Evolutionary conservation across 1,284 basidiomycete genomes (phyloP), one percentile per base, ranked within the genome.

Genomic region (Phellinidium pouzarii): DNA sequence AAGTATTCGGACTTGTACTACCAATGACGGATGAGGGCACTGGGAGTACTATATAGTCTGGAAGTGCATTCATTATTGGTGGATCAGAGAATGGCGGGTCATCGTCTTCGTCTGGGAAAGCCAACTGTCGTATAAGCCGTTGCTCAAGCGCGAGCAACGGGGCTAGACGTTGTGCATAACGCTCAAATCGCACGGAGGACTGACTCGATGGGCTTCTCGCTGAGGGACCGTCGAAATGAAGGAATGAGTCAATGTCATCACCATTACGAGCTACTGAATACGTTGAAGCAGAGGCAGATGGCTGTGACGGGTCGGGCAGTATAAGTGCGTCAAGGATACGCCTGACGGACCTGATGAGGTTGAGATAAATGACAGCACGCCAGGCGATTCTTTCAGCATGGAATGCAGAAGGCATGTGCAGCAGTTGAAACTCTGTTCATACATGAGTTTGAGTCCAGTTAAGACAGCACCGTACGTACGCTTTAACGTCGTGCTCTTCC

Each of bases 311-410:
- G 0, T 50, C 47, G 7, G 50, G 42, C 2, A 82, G 79, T 4
- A 80, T 73, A 55, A 89, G 76, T n/a, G 85, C 80, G 55, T 90
- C 87, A 52, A 91, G 71, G 59, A 91, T 88, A 56, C 82, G 79
- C 58, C 82, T 79, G 60, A 91, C 70, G 55, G 87, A 91, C 62
- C 82, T 80, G 55, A 89, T 84, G 59, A 91, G 75, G 67, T 91
- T 91, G 57, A 91, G 76, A 68, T 90, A 90, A 61, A 91, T 86
- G 59, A 91, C 87, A 46, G 85, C 78, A 51, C 88, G 80, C 87
- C 87, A 91, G 31, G 87, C 85, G 55, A 86, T 78, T 58, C 87
- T 76, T 63, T 91, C 87, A 23, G 81, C 78, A 56, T 78, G 78
- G 65, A 90, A 90, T 23, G 82, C 77, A 36, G 78, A 79, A 4